Percentiles rank a stretch among this genome's conserved stretches.
These are phyloP conservation scores for Paramecium octaurelia DNA, from an alignment of 73 alveolate species.

Conservation along the genomic window DNA sequence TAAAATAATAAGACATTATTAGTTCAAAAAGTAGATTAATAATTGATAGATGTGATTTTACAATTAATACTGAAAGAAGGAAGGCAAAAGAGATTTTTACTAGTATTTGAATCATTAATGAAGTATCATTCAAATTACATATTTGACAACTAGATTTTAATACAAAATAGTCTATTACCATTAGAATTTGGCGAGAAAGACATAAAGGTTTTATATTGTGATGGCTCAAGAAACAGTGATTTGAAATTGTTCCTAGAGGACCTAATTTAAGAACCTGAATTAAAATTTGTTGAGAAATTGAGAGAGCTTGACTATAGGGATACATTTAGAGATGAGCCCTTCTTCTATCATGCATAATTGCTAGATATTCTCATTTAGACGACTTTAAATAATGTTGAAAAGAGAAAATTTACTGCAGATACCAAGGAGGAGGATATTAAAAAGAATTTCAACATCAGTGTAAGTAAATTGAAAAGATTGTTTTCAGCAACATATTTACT, in stretches of 20 bases:
- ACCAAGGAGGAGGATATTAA: not conserved
- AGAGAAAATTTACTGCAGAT: not conserved
- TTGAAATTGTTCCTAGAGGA: conserved; percentile 47
- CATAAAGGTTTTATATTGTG: conserved; percentile 35
- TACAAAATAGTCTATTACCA: conserved; percentile 44
- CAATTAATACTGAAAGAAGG: conserved; percentile 52
- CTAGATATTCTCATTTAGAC: conserved; percentile 45
- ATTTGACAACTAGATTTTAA: conserved; percentile 42
- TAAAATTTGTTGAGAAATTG: not conserved
- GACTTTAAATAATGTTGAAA: conserved; percentile 28
- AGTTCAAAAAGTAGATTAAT: conserved; percentile 20
- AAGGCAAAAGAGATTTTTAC: conserved; percentile 17
- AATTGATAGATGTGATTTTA: not conserved
- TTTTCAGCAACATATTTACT: not conserved
- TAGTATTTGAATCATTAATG: conserved; percentile 32
- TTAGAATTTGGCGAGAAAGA: conserved; percentile 2
- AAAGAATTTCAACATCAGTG: conserved; percentile 21
- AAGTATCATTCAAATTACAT: not conserved
- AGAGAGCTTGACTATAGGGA: conserved; percentile 52
- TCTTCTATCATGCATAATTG: conserved; percentile 16
- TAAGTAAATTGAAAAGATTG: not conserved
- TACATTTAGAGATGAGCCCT: conserved; percentile 63
- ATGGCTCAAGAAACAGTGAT: conserved; percentile 16
- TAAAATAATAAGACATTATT: conserved; percentile 31
- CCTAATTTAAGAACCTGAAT: not conserved